Conservation (phyloP, 768 basidiomycete genomes). For the Galerina sulciceps region DNA sequence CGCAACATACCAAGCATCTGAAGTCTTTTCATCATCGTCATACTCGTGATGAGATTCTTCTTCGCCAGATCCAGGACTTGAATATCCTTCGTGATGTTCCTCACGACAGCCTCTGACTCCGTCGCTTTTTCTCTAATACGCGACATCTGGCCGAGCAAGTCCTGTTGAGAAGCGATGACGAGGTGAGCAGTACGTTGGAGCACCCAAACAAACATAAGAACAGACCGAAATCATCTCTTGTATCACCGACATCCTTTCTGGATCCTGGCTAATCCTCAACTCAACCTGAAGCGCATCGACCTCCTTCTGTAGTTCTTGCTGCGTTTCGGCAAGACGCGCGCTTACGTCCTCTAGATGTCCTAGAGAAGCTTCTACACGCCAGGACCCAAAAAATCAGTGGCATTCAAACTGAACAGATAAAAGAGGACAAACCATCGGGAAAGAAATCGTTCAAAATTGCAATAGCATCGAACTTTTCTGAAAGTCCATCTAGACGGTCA, state of each 20-base stretch:
- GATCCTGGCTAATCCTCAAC: conserved; percentile 79
- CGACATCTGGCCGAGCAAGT: conserved; percentile 93
- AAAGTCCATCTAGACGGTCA: conserved; percentile 63
- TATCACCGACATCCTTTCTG: conserved; percentile 85
- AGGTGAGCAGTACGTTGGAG: background rate
- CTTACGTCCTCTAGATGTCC: conserved; percentile 74
- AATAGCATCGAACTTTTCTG: conserved; percentile 59
- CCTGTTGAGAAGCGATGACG: conserved; percentile 47
- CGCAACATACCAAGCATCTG: conserved; percentile 85
- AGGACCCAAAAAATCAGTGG: background rate
- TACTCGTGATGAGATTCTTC: conserved; percentile 87
- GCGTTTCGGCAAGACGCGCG: conserved; percentile 67
- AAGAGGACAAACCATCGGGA: conserved; percentile 67
- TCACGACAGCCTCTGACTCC: conserved; percentile 95
- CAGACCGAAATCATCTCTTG: conserved; percentile 96
- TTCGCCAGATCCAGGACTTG: conserved; percentile 93
- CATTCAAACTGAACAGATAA: background rate
- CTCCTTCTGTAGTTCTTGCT: conserved; percentile 71
- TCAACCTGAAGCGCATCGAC: conserved; percentile 70
- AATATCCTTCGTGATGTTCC: conserved; percentile 95
- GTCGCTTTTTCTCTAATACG: conserved; percentile 96
- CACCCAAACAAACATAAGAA: background rate
- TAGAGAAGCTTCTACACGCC: conserved; percentile 70
- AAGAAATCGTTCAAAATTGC: conserved; percentile 72
- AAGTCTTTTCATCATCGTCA: conserved; percentile 87